Evolutionary conservation across 768 basidiomycete species (phyloP).

Genomic region (Pleurotus tuoliensis): DNA sequence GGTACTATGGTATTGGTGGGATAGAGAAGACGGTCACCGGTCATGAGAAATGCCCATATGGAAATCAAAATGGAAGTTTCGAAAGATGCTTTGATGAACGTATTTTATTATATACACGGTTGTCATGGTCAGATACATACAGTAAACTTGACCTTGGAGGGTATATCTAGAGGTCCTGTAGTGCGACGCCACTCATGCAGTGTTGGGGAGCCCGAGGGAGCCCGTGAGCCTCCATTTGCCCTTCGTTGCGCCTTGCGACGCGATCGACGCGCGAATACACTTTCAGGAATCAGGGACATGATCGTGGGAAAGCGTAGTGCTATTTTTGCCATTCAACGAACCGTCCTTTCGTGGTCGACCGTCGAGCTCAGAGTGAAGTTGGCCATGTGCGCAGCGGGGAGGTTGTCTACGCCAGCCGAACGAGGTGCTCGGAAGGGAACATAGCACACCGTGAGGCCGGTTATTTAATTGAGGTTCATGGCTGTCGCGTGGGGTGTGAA

Average conservation of each 20-base stretch:
- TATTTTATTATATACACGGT: background rate
- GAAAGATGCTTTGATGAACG: background rate
- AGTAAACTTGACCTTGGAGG: background rate
- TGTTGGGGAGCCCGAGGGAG: no score
- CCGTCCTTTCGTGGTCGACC: background rate
- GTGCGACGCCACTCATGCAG: no score
- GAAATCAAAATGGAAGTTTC: background rate
- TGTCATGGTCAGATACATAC: background rate
- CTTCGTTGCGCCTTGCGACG: no score
- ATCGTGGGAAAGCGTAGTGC: background rate
- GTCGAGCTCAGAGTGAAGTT: background rate
- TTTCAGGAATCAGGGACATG: background rate
- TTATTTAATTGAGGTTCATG: background rate
- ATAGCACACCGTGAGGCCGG: background rate
- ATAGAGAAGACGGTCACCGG: no score
- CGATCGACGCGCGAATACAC: background rate
- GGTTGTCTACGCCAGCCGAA: no score
- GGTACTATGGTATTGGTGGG: no score
- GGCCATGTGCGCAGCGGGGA: no score
- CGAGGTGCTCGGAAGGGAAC: no score
- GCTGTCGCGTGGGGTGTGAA: background rate
- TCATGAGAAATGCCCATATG: no score
- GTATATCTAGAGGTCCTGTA: background rate
- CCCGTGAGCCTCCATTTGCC: background rate
- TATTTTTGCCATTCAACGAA: no score